These are phyloP conservation scores for Atalantia buxifolia DNA, from an alignment of 345 rosid genomes.

Conservation along the genomic window DNA sequence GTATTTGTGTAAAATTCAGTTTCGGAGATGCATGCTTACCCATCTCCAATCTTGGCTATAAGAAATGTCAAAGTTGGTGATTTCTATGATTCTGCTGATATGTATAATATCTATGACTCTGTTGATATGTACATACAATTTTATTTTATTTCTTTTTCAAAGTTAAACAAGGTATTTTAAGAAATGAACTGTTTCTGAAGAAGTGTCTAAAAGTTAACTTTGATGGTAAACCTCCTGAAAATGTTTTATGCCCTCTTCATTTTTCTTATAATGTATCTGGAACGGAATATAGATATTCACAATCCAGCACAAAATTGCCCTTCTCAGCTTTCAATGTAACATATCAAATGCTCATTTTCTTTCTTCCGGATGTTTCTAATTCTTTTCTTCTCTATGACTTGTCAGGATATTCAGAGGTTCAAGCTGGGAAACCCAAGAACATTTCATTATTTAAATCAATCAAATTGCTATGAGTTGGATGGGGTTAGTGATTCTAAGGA, in stretches of 20 bases:
- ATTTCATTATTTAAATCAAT: constrained; percentile 93
- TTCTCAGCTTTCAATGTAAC: neutral
- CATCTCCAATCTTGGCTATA: neutral
- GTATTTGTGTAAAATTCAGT: neutral
- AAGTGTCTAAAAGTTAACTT: neutral
- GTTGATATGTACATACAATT: too few relatives aligned
- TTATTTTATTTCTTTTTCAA: too few relatives aligned
- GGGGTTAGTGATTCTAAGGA: constrained; percentile 82
- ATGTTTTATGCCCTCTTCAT: neutral
- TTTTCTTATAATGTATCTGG: neutral
- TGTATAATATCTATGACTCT: neutral
- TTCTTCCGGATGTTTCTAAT: neutral
- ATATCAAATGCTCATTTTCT: constrained; percentile 1
- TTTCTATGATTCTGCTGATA: neutral
- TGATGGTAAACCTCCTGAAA: neutral
- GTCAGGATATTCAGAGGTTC: constrained; percentile 75
- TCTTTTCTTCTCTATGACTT: constrained; percentile 14
- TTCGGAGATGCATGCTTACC: neutral
- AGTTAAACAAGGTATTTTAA: neutral
- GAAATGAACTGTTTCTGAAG: neutral
- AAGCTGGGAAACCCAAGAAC: constrained; percentile 80
- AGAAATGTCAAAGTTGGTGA: neutral
- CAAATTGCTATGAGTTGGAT: constrained; percentile 86
- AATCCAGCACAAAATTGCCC: neutral
- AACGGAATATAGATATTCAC: neutral